phyloP scores from a whole-genome alignment of 2,329 filamentous ascomycete genomes.

The Emmonsiellopsis sp. region DNA sequence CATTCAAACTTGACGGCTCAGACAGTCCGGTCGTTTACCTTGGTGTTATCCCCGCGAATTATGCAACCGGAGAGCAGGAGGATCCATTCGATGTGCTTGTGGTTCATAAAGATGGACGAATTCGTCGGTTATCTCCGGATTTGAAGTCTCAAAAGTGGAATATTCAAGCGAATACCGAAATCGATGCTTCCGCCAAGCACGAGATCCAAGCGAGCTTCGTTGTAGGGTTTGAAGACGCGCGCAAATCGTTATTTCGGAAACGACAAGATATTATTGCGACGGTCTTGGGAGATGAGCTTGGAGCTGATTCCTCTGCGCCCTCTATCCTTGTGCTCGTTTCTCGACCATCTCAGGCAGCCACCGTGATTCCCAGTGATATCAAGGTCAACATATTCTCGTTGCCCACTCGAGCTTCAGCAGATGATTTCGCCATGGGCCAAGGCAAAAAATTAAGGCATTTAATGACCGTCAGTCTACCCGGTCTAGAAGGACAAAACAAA shows the following conservation, averaged over 20 bases:
- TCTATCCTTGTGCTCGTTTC: slow-evolving; percentile 33
- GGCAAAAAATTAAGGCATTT: slow-evolving; percentile 29
- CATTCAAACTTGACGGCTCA: slow-evolving; percentile 29
- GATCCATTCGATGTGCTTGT: slow-evolving; percentile 32
- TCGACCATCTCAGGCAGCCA: slow-evolving; percentile 22
- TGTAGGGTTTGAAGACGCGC: slow-evolving; percentile 33
- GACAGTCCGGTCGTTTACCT: slow-evolving; percentile 30
- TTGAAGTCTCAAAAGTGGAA: slow-evolving; percentile 33
- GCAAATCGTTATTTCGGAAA: slow-evolving; percentile 31
- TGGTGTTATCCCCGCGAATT: slow-evolving; percentile 26
- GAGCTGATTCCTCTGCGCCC: slow-evolving; percentile 20
- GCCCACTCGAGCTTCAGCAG: slow-evolving; percentile 18
- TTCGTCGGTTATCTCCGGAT: slow-evolving; percentile 33
- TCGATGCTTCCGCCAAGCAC: slow-evolving; percentile 19
- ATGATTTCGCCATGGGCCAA: slow-evolving; percentile 18
- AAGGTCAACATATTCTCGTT: slow-evolving; percentile 32
- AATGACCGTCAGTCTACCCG: slow-evolving; percentile 26
- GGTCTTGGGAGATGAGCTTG: slow-evolving; percentile 24
- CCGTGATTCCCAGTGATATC: slow-evolving; percentile 26
- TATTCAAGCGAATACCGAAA: slow-evolving; percentile 25
- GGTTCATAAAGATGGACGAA: slow-evolving; percentile 35
- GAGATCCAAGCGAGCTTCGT: slow-evolving; percentile 29
- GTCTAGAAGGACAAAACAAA: slow-evolving; percentile 17
- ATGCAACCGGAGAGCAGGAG: slow-evolving; percentile 16
- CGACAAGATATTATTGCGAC: slow-evolving; percentile 32